These are phyloP conservation scores for Zymoseptoria crescenta DNA, from an alignment of 2,329 filamentous ascomycete species.

Conservation along the genomic window DNA sequence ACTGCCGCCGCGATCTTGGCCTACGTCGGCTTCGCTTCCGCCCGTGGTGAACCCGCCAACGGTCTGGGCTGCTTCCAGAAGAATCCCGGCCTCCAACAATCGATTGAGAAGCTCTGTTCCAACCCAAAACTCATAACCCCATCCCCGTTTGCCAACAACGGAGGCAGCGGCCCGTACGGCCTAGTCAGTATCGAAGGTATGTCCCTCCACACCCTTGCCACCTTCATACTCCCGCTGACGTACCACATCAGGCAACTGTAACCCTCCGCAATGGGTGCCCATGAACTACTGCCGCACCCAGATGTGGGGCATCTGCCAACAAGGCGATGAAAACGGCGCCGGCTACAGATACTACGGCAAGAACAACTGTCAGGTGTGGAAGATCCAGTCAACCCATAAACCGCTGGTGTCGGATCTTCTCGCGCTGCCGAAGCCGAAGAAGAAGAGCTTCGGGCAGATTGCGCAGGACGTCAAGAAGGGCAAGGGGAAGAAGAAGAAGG, in stretches of 20 bases:
- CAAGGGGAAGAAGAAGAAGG: not conserved
- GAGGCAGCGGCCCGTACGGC: not conserved
- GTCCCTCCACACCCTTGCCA: not conserved
- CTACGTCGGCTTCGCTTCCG: not conserved
- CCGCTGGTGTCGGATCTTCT: not conserved
- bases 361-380: conserved; percentile 11
- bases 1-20: not conserved
- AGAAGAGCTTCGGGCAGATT: not conserved
- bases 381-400: not conserved
- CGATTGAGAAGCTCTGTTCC: conserved; percentile 5
- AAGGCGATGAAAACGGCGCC: conserved; percentile 1
- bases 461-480: not conserved
- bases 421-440: not conserved
- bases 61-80: not conserved
- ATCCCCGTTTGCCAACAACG: no score
- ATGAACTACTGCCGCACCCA: conserved; percentile 14
- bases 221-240: not conserved
- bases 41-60: not conserved
- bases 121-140: not conserved
- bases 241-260: conserved; percentile 1
- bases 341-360: conserved; percentile 4
- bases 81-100: not conserved
- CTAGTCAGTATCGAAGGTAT: not conserved
- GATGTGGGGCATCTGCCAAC: conserved; percentile 12
- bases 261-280: conserved; percentile 14